Conservation (phyloP, 257 asterid genomes). For the Craterostigma plantagineum region DNA sequence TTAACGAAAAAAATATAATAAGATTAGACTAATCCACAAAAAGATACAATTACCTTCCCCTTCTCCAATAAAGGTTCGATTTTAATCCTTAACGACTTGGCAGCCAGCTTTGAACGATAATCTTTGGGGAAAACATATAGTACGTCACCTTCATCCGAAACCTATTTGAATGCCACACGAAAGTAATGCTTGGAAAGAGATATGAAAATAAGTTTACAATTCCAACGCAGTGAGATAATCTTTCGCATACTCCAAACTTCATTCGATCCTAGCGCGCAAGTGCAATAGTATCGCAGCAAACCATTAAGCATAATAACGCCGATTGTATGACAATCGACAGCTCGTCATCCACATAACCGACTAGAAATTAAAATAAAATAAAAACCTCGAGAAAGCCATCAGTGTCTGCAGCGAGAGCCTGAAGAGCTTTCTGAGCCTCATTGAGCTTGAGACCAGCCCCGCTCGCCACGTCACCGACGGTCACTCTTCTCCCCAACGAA, state of each 20-base stretch:
- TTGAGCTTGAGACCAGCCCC: conserved; percentile 71
- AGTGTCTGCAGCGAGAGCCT: conserved; percentile 90
- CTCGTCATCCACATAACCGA: no score
- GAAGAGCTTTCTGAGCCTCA: conserved; percentile 87
- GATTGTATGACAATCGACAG: no score
- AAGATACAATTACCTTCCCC: conserved; percentile 50
- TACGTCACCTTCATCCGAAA: conserved; percentile 92
- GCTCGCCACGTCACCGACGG: conserved; percentile 88
- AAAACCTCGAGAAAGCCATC: conserved; percentile 82
- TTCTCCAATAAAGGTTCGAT: conserved; percentile 67
- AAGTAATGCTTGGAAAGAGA: no score
- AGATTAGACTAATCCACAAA: conserved; percentile 1
- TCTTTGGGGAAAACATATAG: conserved; percentile 74
- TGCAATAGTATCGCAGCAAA: no score
- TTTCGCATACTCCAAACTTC: no score
- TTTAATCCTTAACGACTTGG: conserved; percentile 66
- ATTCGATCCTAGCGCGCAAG: no score
- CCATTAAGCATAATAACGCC: no score
- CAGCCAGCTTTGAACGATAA: conserved; percentile 57
- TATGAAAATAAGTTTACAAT: no score
- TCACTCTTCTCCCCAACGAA: conserved; percentile 71
- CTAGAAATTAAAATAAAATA: conserved; percentile 10
- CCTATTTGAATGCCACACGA: conserved; percentile 21
- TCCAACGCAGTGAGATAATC: no score
- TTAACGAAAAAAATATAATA: conserved; percentile 7